Conservation (phyloP, 768 basidiomycete genomes). For the Leucosporidium creatinivorum region DNA sequence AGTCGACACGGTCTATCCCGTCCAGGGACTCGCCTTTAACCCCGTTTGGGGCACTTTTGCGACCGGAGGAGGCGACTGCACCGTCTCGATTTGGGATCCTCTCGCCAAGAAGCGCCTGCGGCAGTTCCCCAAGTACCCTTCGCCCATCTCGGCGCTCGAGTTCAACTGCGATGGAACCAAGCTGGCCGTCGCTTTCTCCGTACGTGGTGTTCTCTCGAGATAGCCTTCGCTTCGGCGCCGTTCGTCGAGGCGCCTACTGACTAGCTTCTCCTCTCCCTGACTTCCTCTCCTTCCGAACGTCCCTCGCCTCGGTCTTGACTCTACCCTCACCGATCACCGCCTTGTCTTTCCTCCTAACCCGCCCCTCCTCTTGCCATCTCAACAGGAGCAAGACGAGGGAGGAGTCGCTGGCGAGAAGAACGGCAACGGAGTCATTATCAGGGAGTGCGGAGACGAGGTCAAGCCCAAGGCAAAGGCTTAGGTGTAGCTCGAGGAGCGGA, state of each 20-base stretch:
- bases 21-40: slow-evolving; percentile 91
- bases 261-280: too few species aligned
- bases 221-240: too few species aligned
- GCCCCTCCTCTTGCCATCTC: too few species aligned
- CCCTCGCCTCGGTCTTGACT: too few species aligned
- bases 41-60: slow-evolving; percentile 88
- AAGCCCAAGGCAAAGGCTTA: slow-evolving; percentile 28
- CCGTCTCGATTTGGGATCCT: slow-evolving; percentile 95
- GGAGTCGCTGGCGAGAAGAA: slow-evolving; percentile 2
- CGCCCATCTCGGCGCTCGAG: slow-evolving; percentile 45
- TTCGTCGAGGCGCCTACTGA: too few species aligned
- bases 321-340: too few species aligned
- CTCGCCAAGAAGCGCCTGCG: slow-evolving; percentile 89
- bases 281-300: too few species aligned
- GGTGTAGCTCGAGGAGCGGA: not conserved
- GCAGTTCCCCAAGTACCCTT: slow-evolving; percentile 72
- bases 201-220: too few species aligned
- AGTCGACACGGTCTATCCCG: slow-evolving; percentile 92
- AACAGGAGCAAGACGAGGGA: slow-evolving; percentile 23
- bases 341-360: too few species aligned
- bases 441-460: slow-evolving; percentile 25
- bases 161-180: slow-evolving; percentile 47
- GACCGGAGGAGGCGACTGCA: slow-evolving; percentile 87
- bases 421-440: slow-evolving; percentile 23
- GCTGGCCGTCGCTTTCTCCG: slow-evolving; percentile 41